Evolutionary conservation across 2,329 filamentous ascomycete genomes (phyloP).

Genomic region (Sporothrix curviconia): DNA sequence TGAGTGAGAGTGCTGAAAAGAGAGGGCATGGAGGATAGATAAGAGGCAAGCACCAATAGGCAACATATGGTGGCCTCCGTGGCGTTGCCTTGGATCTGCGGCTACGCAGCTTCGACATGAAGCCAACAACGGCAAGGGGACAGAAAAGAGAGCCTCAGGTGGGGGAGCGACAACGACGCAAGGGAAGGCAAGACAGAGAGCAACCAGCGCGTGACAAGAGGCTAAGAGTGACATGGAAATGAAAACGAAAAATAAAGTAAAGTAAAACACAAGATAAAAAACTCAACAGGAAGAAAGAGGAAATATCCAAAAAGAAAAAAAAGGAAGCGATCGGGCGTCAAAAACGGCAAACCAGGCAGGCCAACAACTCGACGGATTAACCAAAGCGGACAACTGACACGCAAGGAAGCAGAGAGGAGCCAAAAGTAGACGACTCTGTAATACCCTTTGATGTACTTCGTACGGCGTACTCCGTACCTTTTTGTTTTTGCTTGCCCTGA

Average conservation of each 20-base stretch:
- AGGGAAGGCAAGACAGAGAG: not conserved
- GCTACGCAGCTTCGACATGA: too few species aligned
- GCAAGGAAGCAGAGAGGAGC: too few species aligned
- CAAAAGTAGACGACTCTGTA: too few species aligned
- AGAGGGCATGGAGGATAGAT: not conserved
- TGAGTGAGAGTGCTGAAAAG: not conserved
- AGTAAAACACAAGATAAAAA: too few species aligned
- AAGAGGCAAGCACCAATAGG: too few species aligned
- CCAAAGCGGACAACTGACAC: too few species aligned
- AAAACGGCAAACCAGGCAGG: not conserved
- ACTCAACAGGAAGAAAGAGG: not conserved
- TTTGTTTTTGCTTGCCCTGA: not conserved
- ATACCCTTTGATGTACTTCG: too few species aligned
- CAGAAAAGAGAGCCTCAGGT: not conserved
- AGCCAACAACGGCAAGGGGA: too few species aligned
- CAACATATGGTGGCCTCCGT: too few species aligned
- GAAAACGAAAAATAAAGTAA: not conserved
- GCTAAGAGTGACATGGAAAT: not conserved
- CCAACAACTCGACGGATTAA: too few species aligned
- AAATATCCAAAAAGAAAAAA: not conserved
- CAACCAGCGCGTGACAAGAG: not conserved
- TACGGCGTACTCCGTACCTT: too few species aligned
- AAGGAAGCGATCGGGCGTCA: not conserved
- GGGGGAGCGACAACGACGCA: not conserved
- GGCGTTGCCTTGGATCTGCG: too few species aligned